A percentile compares a stretch with the other conserved stretches of the same genome.
Conservation (phyloP, 2,329 filamentous ascomycete genomes). For the Harringtonia lauricola region DNA sequence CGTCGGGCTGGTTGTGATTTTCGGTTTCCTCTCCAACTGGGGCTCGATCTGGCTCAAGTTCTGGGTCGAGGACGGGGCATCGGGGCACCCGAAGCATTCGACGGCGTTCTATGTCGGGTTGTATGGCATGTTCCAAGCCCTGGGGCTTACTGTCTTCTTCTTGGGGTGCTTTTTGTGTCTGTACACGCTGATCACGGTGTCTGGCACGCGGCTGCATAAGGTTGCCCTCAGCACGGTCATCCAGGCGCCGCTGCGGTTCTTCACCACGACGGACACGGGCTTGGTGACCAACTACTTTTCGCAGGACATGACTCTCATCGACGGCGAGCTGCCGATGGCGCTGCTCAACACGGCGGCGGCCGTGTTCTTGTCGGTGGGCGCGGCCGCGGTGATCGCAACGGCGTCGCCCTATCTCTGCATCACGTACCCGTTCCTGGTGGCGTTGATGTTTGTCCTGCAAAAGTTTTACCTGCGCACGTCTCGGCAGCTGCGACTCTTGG, state of each 20-base stretch:
- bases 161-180: conserved; percentile 12
- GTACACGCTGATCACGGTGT: conserved; percentile 11
- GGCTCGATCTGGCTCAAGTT: conserved; percentile 19
- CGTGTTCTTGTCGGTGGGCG: conserved; percentile 14
- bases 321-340: conserved; percentile 24
- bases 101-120: conserved; percentile 19
- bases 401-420: conserved; percentile 21
- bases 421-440: conserved; percentile 36
- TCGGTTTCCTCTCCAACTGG: conserved; percentile 16
- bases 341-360: conserved; percentile 14
- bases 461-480: conserved; percentile 50
- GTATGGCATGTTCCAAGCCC: conserved; percentile 16
- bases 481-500: conserved; percentile 46
- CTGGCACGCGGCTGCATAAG: conserved; percentile 17
- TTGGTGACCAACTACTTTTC: conserved; percentile 27
- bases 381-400: conserved; percentile 18
- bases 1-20: conserved; percentile 7
- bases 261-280: conserved; percentile 24
- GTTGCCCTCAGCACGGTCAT: conserved; percentile 21
- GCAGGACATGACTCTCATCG: conserved; percentile 29
- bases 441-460: conserved; percentile 37
- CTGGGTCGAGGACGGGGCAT: conserved; percentile 15
- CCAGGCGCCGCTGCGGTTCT: conserved; percentile 20
- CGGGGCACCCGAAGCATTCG: conserved; percentile 8
- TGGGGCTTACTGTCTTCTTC: conserved; percentile 12